Conservation (phyloP, 257 asterid species). For the Orobanche coerulescens region DNA sequence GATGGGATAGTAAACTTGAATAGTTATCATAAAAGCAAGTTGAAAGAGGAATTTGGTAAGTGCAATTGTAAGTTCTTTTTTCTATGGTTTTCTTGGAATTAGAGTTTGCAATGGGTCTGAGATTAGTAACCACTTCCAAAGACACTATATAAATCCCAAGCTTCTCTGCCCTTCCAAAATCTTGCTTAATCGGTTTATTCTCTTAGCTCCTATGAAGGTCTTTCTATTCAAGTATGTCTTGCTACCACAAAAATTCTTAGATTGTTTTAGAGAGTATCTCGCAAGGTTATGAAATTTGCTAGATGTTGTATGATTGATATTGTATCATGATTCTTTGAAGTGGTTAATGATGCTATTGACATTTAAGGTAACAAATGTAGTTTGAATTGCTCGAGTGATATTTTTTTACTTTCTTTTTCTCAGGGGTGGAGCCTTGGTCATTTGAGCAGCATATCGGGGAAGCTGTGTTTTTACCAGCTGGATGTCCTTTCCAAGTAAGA, state of each 20-base stretch:
- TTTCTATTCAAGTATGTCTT: background rate
- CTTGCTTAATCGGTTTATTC: background rate
- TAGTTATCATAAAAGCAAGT: slow-evolving; percentile 55
- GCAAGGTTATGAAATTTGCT: background rate
- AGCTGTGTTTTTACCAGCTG: slow-evolving; percentile 88
- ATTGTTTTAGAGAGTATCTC: background rate
- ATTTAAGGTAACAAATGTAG: background rate
- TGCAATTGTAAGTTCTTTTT: slow-evolving; percentile 9
- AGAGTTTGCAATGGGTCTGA: slow-evolving; percentile 13
- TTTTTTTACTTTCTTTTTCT: slow-evolving; percentile 10
- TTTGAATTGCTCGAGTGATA: background rate
- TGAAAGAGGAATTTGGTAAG: slow-evolving; percentile 90
- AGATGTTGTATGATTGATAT: too few relatives aligned
- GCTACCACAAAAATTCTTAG: background rate
- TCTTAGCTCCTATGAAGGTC: slow-evolving; percentile 1
- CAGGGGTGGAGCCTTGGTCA: slow-evolving; percentile 96
- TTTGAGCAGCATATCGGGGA: slow-evolving; percentile 82
- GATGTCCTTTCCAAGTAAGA: slow-evolving; percentile 90
- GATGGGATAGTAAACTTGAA: slow-evolving; percentile 61
- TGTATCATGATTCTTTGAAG: slow-evolving; percentile 1
- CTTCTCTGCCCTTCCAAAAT: background rate
- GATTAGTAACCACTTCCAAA: background rate
- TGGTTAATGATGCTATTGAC: background rate
- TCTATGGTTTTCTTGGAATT: background rate
- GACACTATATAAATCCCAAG: background rate